Base-by-base conservation (phyloP, 2,329 filamentous ascomycete genomes). In the Alternaria sp. region DNA sequence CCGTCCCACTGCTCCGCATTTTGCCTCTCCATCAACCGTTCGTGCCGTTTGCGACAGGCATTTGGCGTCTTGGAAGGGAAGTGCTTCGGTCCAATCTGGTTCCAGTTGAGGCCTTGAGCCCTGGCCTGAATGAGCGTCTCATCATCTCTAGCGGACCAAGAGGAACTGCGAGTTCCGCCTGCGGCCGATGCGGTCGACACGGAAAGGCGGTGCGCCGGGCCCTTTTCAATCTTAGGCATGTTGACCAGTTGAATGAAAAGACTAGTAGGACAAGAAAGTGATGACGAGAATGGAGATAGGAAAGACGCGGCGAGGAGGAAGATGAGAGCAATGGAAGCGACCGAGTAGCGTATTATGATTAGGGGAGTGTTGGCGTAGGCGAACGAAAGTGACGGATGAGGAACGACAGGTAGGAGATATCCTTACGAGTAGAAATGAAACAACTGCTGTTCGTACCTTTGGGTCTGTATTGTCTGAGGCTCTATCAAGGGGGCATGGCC, bases 31-130 rank as follows among this genome's bases (percentile, higher is more conserved):
- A 95, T 90, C 69, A 97, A 83, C 44, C 93, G 87, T 81, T 97
- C 93, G 74, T 96, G 93, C 59, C 93, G 88, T 82, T 97, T 97
- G 68, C 93, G 91, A 81, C 93, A 97, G 17, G 93, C 93, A 77
- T 96, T 96, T 62, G 90, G 81, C 12, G 86, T 86, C 83, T 97
- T 97, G 77, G 81, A 85, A 1, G 90, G 91, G 77, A 97, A 97
- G 80, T 93, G 88, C 65, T 86, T 87, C 65, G 85, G 85, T 72
- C 93, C 90, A 75, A 96, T 96, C 72, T 92, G 90, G 57, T 88
- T 87, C 93, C 93, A 97, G 80, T 94, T 95, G 77, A 93, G 86
- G 23, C 91, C 91, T 73, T 90, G 88, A 51, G 90, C 87, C 57
- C 93, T 88, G 15, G 92, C 91, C 46, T 84, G 82, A 66, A 95